Conservation (phyloP, 805 yeast species). For the Metschnikowia arizonensis region DNA sequence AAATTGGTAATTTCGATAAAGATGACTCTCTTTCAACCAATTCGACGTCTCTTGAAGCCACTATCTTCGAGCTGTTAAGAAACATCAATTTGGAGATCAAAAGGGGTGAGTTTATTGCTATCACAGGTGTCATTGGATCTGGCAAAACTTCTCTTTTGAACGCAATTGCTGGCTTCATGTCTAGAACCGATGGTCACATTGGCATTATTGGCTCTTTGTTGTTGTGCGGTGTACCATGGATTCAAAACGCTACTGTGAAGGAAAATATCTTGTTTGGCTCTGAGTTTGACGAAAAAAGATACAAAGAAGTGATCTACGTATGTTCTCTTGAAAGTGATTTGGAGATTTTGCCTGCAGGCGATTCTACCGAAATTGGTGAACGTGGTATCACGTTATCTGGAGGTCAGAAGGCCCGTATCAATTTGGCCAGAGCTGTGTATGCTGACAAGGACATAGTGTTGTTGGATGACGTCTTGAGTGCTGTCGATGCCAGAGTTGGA, state of each 20-base stretch:
- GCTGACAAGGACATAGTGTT: constrained; percentile 62
- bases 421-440: constrained; percentile 76
- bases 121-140: constrained; percentile 78
- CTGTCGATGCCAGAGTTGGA: constrained; percentile 88
- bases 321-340: constrained; percentile 69
- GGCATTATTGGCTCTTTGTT: constrained; percentile 50
- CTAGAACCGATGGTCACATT: constrained; percentile 48
- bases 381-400: constrained; percentile 85
- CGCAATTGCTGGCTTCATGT: constrained; percentile 73
- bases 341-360: constrained; percentile 67
- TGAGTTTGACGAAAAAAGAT: constrained; percentile 47
- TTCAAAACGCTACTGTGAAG: constrained; percentile 72
- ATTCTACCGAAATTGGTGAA: constrained; percentile 77
- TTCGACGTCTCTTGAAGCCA: constrained; percentile 15
- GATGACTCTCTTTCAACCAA: not conserved
- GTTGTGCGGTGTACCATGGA: constrained; percentile 72
- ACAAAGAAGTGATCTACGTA: constrained; percentile 52
- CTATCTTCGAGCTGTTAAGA: constrained; percentile 42
- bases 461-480: constrained; percentile 76
- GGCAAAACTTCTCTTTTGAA: constrained; percentile 73
- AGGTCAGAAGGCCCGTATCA: constrained; percentile 82
- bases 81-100: constrained; percentile 50
- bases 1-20: not conserved
- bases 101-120: constrained; percentile 67
- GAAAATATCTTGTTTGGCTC: constrained; percentile 71